Evolutionary conservation across 2,329 filamentous ascomycete species (phyloP), one percentile per base, ranked within the genome.

Genomic region (Talaromyces sp.): DNA sequence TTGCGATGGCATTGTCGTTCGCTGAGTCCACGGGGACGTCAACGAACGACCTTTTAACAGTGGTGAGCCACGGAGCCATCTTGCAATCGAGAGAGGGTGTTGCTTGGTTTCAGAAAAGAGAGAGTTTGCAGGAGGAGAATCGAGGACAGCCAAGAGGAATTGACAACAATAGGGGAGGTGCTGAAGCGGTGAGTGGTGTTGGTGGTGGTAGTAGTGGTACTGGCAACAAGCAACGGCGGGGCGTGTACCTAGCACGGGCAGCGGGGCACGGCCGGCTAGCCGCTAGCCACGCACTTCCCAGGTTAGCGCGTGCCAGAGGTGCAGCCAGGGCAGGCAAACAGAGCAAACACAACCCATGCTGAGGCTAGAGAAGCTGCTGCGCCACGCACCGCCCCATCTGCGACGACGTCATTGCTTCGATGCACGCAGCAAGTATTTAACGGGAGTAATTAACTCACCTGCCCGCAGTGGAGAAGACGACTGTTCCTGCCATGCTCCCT

Each of bases 21-120:
- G 83, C 82, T 64, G 83, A 81, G 69, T 91, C 85, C 69, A 96
- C 77, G 14, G 90, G 87, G 58, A 98, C 93, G 68, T 93, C 86
- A 65, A 84, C 82, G 80, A 96, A 99, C 69, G 89, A 93, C 74
- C 84, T 84, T 81, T 90, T 89, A 77, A 96, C 83, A 68, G 87
- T 90, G 74, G 96, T 87, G 78, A 98, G 89, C 81, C 93, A 92
- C 57, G 29, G 59, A 58, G 63, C 52, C 55, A 60, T 52, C 63
- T 55, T 58, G 49, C 49, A 52, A 64, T 65, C 63, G 64, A 65
- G 59, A 64, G 59, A 46, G 5, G 43, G 11, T 10, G 3, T 46
- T 46, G n/a, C n/a, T 24, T 24, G 8, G 7, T 24, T 46, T 46
- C 9, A 21, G 43, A 21, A 46, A 24, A 24, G n/a, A 14, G 35